Evolutionary conservation across 129 eudicot genomes (phyloP).

Genomic region (Escallonia rubra): DNA sequence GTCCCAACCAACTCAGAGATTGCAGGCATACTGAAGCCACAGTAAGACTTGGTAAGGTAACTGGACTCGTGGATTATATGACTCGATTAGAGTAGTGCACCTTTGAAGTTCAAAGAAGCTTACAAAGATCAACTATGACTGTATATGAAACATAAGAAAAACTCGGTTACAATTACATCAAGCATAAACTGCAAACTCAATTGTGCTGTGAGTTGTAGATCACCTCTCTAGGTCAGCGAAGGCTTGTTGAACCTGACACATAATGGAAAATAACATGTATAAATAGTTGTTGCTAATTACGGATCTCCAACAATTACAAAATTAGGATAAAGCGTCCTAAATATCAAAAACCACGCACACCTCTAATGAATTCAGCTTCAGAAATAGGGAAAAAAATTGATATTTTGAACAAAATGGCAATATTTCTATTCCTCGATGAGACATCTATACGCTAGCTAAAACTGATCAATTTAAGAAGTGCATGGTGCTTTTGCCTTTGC

Average conservation of each 20-base stretch:
- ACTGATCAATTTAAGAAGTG: too few species aligned
- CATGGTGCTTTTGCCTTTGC: too few species aligned
- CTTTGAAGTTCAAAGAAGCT: not conserved
- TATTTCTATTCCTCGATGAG: too few species aligned
- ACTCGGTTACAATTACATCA: not conserved
- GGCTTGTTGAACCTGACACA: conserved; percentile 77
- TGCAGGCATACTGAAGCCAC: not conserved
- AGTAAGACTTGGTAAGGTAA: not conserved
- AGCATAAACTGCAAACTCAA: not conserved
- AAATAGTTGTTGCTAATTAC: not conserved
- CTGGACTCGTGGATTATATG: not conserved
- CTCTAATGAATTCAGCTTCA: not conserved
- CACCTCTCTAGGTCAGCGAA: conserved; percentile 86
- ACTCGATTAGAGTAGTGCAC: not conserved
- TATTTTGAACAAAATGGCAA: not conserved
- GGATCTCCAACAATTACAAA: not conserved
- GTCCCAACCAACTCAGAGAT: too few species aligned
- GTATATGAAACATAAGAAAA: not conserved
- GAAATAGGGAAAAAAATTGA: not conserved
- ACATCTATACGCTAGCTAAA: too few species aligned
- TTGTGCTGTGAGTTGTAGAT: not conserved
- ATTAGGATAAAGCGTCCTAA: not conserved
- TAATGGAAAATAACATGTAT: not conserved
- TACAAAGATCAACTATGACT: not conserved
- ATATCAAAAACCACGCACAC: not conserved